phyloP scores from a whole-genome alignment of 2,329 filamentous ascomycete genomes.

The Cordyceps javanica region DNA sequence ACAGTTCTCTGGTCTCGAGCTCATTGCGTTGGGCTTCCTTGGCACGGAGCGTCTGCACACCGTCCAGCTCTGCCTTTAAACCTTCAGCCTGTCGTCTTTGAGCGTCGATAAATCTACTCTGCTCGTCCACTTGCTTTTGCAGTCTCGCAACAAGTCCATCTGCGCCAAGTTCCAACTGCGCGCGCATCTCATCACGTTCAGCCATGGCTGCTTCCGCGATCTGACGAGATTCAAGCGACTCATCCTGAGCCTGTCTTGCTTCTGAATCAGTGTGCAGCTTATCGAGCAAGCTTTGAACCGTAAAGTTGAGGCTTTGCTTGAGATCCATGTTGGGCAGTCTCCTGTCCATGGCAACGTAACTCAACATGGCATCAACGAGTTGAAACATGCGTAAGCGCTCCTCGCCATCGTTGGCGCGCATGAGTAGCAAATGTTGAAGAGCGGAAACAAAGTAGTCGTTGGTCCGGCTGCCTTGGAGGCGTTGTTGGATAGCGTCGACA shows the following conservation, averaged over 20 bases:
- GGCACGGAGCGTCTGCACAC: slow-evolving; percentile 75
- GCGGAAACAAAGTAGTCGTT: slow-evolving; percentile 96
- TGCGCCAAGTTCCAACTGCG: slow-evolving; percentile 82
- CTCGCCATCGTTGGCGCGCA: slow-evolving; percentile 85
- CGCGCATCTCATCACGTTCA: slow-evolving; percentile 90
- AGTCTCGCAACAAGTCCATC: slow-evolving; percentile 90
- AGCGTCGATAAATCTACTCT: slow-evolving; percentile 82
- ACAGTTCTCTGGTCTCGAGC: slow-evolving; percentile 90
- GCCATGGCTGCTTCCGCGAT: slow-evolving; percentile 94
- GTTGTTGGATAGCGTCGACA: slow-evolving; percentile 84
- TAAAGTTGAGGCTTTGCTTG: slow-evolving; percentile 96
- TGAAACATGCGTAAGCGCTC: slow-evolving; percentile 94
- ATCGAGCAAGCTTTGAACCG: slow-evolving; percentile 89
- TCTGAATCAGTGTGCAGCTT: slow-evolving; percentile 96
- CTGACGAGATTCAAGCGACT: slow-evolving; percentile 82
- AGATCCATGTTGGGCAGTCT: slow-evolving; percentile 93
- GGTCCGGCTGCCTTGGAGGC: slow-evolving; percentile 74
- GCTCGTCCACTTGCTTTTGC: slow-evolving; percentile 90
- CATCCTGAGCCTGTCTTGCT: slow-evolving; percentile 84
- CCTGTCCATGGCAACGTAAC: slow-evolving; percentile 97
- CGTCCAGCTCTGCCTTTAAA: slow-evolving; percentile 83
- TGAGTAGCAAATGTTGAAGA: slow-evolving; percentile 88
- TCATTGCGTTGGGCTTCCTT: slow-evolving; percentile 94
- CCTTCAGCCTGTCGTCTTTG: slow-evolving; percentile 80
- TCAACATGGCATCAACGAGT: slow-evolving; percentile 96